Conservation (phyloP, 371 early-diverging fungal genomes). For the Coemansia sp. region DNA sequence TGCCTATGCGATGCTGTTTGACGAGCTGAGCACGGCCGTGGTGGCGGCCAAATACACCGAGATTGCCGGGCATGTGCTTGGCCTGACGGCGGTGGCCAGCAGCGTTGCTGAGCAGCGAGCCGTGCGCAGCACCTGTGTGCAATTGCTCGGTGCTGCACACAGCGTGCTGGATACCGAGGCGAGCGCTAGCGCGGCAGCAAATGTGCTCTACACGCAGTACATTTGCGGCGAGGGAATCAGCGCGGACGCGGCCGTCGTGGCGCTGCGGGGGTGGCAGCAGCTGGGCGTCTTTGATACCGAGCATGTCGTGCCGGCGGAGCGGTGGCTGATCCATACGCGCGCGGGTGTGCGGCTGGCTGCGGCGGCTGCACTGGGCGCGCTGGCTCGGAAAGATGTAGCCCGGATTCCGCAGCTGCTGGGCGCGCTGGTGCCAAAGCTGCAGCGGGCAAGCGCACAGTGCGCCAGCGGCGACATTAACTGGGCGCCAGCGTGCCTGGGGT, state of each 20-base stretch:
- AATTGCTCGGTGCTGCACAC: slow-evolving; percentile 63
- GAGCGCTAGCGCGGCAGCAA: not conserved
- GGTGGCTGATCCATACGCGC: slow-evolving; percentile 66
- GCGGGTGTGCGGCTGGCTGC: slow-evolving; percentile 74
- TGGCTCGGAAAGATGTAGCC: slow-evolving; percentile 4
- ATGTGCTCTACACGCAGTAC: too few species aligned
- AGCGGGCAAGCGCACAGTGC: slow-evolving; percentile 31
- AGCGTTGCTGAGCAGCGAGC: slow-evolving; percentile 47
- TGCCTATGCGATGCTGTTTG: slow-evolving; percentile 73
- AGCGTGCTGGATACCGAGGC: slow-evolving; percentile 65
- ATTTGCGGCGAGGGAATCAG: too few species aligned
- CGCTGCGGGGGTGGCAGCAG: slow-evolving; percentile 69
- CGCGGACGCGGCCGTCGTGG: slow-evolving; percentile 32
- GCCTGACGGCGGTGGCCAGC: slow-evolving; percentile 48
- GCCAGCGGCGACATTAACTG: not conserved
- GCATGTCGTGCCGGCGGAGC: slow-evolving; percentile 55
- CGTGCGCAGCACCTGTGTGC: slow-evolving; percentile 65
- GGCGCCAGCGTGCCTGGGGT: slow-evolving; percentile 24
- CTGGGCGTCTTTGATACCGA: slow-evolving; percentile 56
- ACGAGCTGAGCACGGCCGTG: slow-evolving; percentile 66
- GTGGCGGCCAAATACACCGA: slow-evolving; percentile 74
- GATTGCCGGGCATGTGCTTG: slow-evolving; percentile 69
- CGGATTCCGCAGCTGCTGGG: slow-evolving; percentile 10
- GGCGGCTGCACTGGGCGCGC: slow-evolving; percentile 61
- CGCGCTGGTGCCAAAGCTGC: slow-evolving; percentile 18